Base-by-base conservation (phyloP, 2,329 filamentous ascomycete species). In the Aspergillus arachidicola region DNA sequence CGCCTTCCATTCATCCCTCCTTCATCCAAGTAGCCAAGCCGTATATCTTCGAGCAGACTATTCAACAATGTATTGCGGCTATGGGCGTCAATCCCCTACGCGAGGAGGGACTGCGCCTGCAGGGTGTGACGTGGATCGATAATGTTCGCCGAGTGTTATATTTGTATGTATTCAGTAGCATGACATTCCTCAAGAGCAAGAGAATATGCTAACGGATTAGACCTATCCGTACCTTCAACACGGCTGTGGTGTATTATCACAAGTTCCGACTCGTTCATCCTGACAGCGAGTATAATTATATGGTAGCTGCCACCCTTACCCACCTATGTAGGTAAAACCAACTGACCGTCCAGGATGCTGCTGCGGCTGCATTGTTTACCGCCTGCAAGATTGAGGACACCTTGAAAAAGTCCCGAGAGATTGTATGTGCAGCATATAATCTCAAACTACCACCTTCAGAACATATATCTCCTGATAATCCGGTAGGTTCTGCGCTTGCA, bases 321-420 rank as follows among this genome's bases (percentile, higher is more conserved):
- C 57, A 7, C 23, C 26, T 34, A 57, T 21, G n/a, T 46, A 26
- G 21, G 9, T 38, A 30, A 55, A 19, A 53, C 30, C 36, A 53
- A 30, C 43, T 14, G 10, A 6, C 51, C 62, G 26, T 67, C 26
- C 79, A 92, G 77, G 94, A 98, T 75, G 94, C 93, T 1, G 93
- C 94, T 0, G 87, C 95, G 7, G 93, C 95, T 1, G 91, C 93
- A 28, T 82, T 99, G 10, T 94, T 98, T 73, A 91, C 94, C 3
- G 94, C 94, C 2, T 98, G 94, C 83, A 99, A 99, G 81, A 93
- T 96, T 53, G 95, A 99, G 78, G 95, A 99, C 77, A 99, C 95
- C 0, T 86, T 97, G 69, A 99, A 99, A 81, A 98, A 98, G 82
- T 96, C 93, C 4, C 89, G 87, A 62, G 95, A 99, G 67, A 96